Base-by-base conservation (phyloP, 116 monocot species). In the Cymodocea nodosa region DNA sequence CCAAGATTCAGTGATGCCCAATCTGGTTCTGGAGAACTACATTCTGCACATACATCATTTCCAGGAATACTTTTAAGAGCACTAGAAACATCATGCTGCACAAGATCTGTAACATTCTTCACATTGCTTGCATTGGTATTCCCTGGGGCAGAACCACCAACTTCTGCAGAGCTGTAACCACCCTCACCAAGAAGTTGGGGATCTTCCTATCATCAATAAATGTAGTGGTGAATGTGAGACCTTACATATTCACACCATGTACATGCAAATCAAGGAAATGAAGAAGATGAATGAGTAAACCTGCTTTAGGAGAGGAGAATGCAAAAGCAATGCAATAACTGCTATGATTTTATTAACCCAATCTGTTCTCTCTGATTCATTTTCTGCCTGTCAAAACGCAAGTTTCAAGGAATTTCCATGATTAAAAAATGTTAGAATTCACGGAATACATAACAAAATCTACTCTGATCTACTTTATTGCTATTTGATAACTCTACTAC, bases 1-100 rank as follows among this genome's bases (percentile, higher is more conserved):
- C 97, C 97, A 60, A 97, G 91, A 83, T 97, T 97, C 51, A 97
- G 67, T 7, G 97, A 97, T 56, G 97, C 97, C 97, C 97, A 97
- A 52, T 90, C 97, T 60, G 97, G 97, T 53, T 83, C 90, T 24
- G 85, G 82, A 59, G 87, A 63, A 71, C 76, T 61, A 57, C 97
- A 97, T 73, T 97, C 97, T 52, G 97, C 97, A 85, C 97, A 97
- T 66, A 69, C 61, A 72, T 91, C 83, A 81, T 97, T 97, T 78
- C 97, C 97, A 77, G 82, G 76, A 79, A 97, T 78, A 49, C 66
- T 69, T 70, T 79, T 81, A 4, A 97, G 80, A 50, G 74, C 44
- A 22, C 59, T 64, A 30, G 72, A 53, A 64, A 91, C 81, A 73
- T 68, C 71, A 69, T 75, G 67, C 67, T 74, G 58, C 59, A 67